phyloP scores from a whole-genome alignment of 2,329 filamentous ascomycete genomes.

The Penicillium sp. region DNA sequence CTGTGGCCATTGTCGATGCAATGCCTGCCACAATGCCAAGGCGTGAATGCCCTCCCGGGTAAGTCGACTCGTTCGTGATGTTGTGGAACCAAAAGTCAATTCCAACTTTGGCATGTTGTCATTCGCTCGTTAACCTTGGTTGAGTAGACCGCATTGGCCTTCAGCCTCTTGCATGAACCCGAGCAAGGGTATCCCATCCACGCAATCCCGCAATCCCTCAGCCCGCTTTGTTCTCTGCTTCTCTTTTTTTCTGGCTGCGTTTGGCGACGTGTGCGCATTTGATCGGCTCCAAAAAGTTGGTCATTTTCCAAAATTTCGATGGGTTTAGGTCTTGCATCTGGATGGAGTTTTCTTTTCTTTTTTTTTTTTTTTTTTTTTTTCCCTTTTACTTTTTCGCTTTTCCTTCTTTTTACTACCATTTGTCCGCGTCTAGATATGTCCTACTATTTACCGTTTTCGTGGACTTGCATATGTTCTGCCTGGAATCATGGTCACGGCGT shows the following conservation, averaged over 20 bases:
- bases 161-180: conserved; percentile 10
- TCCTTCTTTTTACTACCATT: background rate
- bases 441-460: background rate
- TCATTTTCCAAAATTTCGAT: conserved; percentile 10
- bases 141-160: conserved; percentile 1
- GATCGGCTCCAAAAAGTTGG: conserved; percentile 13
- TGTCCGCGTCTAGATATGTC: background rate
- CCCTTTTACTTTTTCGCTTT: background rate
- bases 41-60: conserved; percentile 14
- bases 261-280: conserved; percentile 18
- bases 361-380: background rate
- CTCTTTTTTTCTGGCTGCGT: conserved; percentile 8
- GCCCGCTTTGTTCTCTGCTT: background rate
- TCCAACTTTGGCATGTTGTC: background rate
- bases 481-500: background rate
- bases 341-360: conserved; percentile 7
- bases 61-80: background rate
- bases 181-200: conserved; percentile 14
- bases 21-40: conserved; percentile 40
- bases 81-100: background rate
- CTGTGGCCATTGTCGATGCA: conserved; percentile 43
- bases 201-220: background rate
- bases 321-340: conserved; percentile 16
- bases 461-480: background rate
- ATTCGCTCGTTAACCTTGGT: background rate